A percentile compares a stretch with the other conserved stretches of the same genome.
Evolutionary conservation across 768 basidiomycete genomes (phyloP).

Genomic region (Leucocoprinus birnbaumii): DNA sequence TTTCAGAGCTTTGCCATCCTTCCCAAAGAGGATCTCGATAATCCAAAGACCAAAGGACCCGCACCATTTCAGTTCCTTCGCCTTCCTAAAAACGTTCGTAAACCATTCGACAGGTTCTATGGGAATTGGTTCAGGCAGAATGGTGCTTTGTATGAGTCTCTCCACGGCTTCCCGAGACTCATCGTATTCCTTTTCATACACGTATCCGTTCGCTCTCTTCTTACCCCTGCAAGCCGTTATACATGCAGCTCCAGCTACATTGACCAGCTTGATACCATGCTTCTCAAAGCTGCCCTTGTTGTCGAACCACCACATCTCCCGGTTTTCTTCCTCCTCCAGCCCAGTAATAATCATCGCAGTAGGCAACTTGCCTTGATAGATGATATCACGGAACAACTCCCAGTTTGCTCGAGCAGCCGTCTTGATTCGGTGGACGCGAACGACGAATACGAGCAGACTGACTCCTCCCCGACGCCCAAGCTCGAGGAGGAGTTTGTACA

Average conservation of each 20-base stretch:
- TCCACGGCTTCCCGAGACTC: constrained; percentile 2
- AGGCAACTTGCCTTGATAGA: constrained; percentile 35
- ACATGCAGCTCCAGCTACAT: constrained; percentile 30
- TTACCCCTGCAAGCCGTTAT: constrained; percentile 34
- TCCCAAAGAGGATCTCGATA: too few relatives aligned
- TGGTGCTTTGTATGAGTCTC: constrained; percentile 7
- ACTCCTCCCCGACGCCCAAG: constrained; percentile 26
- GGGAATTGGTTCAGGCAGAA: neutral
- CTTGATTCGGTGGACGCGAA: constrained; percentile 34
- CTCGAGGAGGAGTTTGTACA: constrained; percentile 29
- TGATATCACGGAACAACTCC: constrained; percentile 30
- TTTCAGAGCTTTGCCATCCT: too few relatives aligned
- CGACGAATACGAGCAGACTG: constrained; percentile 36
- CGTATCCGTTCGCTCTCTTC: neutral
- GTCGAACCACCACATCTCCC: constrained; percentile 27
- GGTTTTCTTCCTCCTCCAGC: constrained; percentile 30
- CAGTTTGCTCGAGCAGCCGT: constrained; percentile 33
- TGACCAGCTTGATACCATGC: constrained; percentile 21
- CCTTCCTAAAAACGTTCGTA: neutral
- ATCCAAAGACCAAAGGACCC: too few relatives aligned
- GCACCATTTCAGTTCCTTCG: too few relatives aligned
- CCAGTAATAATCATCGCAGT: constrained; percentile 35
- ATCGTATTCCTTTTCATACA: constrained; percentile 14
- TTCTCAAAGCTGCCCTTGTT: constrained; percentile 26
- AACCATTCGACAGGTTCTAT: constrained; percentile 7